These are phyloP conservation scores for Cytospora piceae DNA, from an alignment of 2,329 filamentous ascomycete species.

Conservation along the genomic window DNA sequence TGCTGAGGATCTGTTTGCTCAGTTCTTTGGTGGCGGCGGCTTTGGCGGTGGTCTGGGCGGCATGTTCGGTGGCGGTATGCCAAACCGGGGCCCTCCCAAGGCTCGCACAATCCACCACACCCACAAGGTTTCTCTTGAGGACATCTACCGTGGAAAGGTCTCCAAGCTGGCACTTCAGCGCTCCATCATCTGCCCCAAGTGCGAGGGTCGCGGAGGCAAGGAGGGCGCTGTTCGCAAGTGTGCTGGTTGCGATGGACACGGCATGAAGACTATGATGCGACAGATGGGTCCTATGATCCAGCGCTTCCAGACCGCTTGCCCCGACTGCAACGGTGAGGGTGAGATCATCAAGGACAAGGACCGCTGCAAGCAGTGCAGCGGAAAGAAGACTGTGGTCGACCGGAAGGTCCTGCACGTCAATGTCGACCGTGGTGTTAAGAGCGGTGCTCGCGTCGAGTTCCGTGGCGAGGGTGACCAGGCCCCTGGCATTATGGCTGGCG, in stretches of 20 bases:
- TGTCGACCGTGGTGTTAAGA: conserved; percentile 91
- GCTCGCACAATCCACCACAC: conserved; percentile 97
- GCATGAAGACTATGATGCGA: conserved; percentile 99
- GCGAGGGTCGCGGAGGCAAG: conserved; percentile 92
- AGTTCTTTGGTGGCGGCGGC: conserved; percentile 83
- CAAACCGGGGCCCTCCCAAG: conserved; percentile 79
- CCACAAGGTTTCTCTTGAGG: conserved; percentile 96
- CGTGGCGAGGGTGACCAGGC: conserved; percentile 95
- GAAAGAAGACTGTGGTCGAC: conserved; percentile 98
- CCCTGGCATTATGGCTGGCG: conserved; percentile 88
- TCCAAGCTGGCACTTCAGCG: conserved; percentile 97
- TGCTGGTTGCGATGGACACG: conserved; percentile 84
- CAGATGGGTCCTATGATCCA: conserved; percentile 99
- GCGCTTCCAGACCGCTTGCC: conserved; percentile 98
- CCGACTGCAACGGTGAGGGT: conserved; percentile 96
- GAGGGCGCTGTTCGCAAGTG: conserved; percentile 97
- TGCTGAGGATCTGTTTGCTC: conserved; percentile 92
- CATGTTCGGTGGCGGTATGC: conserved; percentile 80
- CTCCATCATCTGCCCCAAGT: conserved; percentile 94
- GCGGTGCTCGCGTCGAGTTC: conserved; percentile 96
- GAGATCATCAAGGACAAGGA: conserved; percentile 97
- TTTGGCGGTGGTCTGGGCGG: conserved; percentile 74
- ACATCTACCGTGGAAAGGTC: conserved; percentile 97
- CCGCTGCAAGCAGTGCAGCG: conserved; percentile 92
- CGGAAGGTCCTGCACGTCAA: conserved; percentile 98